Base-by-base conservation (phyloP, 495 filamentous ascomycete species). In the Podospora comata region DNA sequence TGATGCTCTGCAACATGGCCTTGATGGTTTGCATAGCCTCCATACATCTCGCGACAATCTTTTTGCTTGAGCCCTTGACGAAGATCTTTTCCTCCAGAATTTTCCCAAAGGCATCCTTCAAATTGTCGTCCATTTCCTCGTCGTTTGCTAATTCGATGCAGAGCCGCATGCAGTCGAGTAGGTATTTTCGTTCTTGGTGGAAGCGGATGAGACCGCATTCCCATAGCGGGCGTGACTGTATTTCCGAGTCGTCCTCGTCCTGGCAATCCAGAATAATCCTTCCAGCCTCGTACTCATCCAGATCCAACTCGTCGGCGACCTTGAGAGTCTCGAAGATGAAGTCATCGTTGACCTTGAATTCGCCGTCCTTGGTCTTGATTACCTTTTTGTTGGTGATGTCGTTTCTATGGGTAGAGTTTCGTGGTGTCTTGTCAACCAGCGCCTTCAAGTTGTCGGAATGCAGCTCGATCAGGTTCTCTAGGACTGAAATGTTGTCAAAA, bases 281-380 rank as follows among this genome's bases (percentile, higher is more conserved):
- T 6, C 93, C 91, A 23, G 96, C 90, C 74, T 93, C 82, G 61
- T 96, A 71, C 77, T 99, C 95, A 78, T 99, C 94, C 30, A 99
- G 83, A 71, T 96, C 86, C 64, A 97, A 83, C 27, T 89, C 89
- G 79, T 98, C 94, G 62, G 94, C 92, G 53, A 98, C 79, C 74
- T 91, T 85, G 19, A 94, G 82, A 44, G 89, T 84, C 65, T 88
- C 85, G 77, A 96, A 88, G 76, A 92, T 85, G 77, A 98, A 98
- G 72, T 94, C 88, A 55, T 89, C 82, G 75, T 96, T 97, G 75
- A 98, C 80, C n/a, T 85, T 72, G 75, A 92, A 97, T 72, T 93
- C 87, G 9, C 85, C 84, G 67, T 89, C 89, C 70, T 85, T 84
- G 67, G 95, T 74, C 19, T 79, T 85, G 65, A 97, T 81, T 72